phyloP scores from a whole-genome alignment of 345 rosid genomes.

The Citrus trifoliata region DNA sequence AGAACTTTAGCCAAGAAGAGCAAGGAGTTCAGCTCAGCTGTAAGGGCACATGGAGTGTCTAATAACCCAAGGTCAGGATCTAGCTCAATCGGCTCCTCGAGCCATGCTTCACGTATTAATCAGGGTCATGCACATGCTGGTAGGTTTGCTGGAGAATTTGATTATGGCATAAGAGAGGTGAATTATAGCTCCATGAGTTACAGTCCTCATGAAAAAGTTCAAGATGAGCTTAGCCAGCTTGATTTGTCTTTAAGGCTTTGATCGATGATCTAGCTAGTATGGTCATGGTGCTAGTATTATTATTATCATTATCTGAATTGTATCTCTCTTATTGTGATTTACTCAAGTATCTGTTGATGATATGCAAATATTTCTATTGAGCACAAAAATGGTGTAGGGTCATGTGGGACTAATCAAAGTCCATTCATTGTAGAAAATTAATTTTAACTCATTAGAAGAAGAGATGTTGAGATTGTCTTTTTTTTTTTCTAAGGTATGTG shows the following conservation, averaged over 20 bases:
- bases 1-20: conserved; percentile 89
- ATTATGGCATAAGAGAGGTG: conserved; percentile 28
- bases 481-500: background rate
- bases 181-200: conserved; percentile 32
- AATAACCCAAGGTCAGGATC: conserved; percentile 16
- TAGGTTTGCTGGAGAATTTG: conserved; percentile 23
- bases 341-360: background rate
- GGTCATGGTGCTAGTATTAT: conserved; percentile 9
- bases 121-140: conserved; percentile 29
- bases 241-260: conserved; percentile 84
- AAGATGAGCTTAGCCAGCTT: conserved; percentile 63
- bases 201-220: conserved; percentile 34
- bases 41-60: conserved; percentile 26
- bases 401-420: background rate
- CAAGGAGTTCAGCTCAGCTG: conserved; percentile 41
- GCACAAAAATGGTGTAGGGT: background rate
- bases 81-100: conserved; percentile 2
- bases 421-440: background rate
- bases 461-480: background rate
- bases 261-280: background rate
- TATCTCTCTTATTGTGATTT: conserved; percentile 2
- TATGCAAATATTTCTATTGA: background rate
- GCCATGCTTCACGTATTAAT: conserved; percentile 15
- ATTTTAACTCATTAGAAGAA: background rate
- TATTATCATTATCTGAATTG: conserved; percentile 2